Evolutionary conservation across 164 flowering plant species (phyloP).

Genomic region (Macadamia integrifolia): DNA sequence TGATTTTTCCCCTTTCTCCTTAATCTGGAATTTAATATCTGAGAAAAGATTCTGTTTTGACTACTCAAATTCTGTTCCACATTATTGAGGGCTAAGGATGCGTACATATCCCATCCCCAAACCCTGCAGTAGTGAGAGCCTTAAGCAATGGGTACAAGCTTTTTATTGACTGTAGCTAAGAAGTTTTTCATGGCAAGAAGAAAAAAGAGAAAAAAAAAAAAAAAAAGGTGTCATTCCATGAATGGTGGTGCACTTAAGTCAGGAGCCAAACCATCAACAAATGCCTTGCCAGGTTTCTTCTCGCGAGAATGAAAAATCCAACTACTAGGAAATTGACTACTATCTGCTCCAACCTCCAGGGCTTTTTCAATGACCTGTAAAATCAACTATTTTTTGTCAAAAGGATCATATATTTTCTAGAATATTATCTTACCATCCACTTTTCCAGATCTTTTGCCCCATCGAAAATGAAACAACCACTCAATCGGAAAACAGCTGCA

Average conservation of each 20-base stretch:
- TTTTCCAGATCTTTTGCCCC: slow-evolving; percentile 94
- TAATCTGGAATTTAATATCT: too few relatives aligned
- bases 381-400: slow-evolving; percentile 31
- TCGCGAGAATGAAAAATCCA: slow-evolving; percentile 94
- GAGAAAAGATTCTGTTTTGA: too few relatives aligned
- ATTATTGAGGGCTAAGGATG: too few relatives aligned
- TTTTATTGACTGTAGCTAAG: too few relatives aligned
- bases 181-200: too few relatives aligned
- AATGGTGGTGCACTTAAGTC: slow-evolving; percentile 14
- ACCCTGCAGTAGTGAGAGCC: too few relatives aligned
- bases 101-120: too few relatives aligned
- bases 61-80: too few relatives aligned
- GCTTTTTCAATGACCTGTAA: slow-evolving; percentile 91
- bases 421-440: slow-evolving; percentile 66
- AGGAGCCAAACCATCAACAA: slow-evolving; percentile 90
- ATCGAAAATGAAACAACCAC: slow-evolving; percentile 96
- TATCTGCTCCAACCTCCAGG: slow-evolving; percentile 92
- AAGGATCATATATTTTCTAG: slow-evolving; percentile 10
- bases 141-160: too few relatives aligned
- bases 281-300: slow-evolving; percentile 93
- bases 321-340: slow-evolving; percentile 78
- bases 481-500: slow-evolving; percentile 65
- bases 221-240: neutral
- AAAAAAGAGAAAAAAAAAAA: too few relatives aligned
- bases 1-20: too few relatives aligned